These are phyloP conservation scores for Eutypella sp. DNA, from an alignment of 2,329 filamentous ascomycete genomes.

Conservation along the genomic window DNA sequence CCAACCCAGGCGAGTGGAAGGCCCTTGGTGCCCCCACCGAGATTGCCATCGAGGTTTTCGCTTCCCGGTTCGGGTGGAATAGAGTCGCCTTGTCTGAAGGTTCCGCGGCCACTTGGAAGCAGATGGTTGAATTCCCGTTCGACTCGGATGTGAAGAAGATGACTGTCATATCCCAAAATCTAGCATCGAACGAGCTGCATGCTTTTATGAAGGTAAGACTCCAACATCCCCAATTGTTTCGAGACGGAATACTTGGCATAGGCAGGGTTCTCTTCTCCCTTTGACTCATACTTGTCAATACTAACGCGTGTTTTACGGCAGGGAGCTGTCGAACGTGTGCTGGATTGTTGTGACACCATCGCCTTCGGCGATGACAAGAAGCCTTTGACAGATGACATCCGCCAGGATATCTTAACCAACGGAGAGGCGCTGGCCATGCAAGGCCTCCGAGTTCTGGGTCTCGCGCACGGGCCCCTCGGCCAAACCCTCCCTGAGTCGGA, in stretches of 20 bases:
- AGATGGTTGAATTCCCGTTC: slow-evolving; percentile 64
- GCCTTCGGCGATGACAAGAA: slow-evolving; percentile 27
- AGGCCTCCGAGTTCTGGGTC: slow-evolving; percentile 59
- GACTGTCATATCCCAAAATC: slow-evolving; percentile 54
- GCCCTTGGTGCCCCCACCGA: slow-evolving; percentile 64
- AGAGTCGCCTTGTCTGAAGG: slow-evolving; percentile 47
- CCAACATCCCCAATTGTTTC: no score
- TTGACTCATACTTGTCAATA: no score
- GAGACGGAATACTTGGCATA: no score
- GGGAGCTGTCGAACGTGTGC: slow-evolving; percentile 63
- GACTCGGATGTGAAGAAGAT: slow-evolving; percentile 70
- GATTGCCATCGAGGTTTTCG: slow-evolving; percentile 68
- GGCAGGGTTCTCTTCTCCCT: no score
- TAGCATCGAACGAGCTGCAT: slow-evolving; percentile 19
- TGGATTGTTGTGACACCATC: slow-evolving; percentile 52
- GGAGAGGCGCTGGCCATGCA: slow-evolving; percentile 56
- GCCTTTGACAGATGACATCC: slow-evolving; percentile 41
- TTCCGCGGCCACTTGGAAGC: no score
- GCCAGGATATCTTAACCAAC: slow-evolving; percentile 50
- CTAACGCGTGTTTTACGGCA: slow-evolving; percentile 56
- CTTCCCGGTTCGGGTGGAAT: slow-evolving; percentile 60
- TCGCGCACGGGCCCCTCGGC: slow-evolving; percentile 47
- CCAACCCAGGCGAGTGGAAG: slow-evolving; percentile 50
- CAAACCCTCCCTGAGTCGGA: slow-evolving; percentile 38
- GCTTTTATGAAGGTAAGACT: no score